phyloP scores from a whole-genome alignment of 306 rosid genomes.

The Quercus alba region DNA sequence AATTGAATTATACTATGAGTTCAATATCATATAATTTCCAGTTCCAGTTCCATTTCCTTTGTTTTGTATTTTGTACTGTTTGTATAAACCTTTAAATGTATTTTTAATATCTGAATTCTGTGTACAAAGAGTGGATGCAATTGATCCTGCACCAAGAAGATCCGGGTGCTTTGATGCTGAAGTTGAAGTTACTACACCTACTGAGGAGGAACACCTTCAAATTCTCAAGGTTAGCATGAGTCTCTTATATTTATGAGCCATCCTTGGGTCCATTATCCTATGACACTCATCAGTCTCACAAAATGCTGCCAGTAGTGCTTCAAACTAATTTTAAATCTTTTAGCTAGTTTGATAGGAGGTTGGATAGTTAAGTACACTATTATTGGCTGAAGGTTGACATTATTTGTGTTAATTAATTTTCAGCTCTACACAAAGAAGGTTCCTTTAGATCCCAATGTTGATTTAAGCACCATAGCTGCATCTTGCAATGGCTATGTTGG shows the following conservation, averaged over 20 bases:
- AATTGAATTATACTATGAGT: too few relatives aligned
- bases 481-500: slow-evolving; percentile 94
- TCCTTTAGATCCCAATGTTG: slow-evolving; percentile 50
- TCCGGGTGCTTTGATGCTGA: slow-evolving; percentile 88
- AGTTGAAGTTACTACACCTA: slow-evolving; percentile 79
- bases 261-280: neutral
- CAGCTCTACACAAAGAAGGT: slow-evolving; percentile 79
- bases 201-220: slow-evolving; percentile 71
- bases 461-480: slow-evolving; percentile 63
- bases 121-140: too few relatives aligned
- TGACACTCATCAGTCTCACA: neutral
- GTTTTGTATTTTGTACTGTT: too few relatives aligned
- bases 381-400: slow-evolving; percentile 3
- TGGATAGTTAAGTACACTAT: slow-evolving; percentile 8
- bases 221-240: slow-evolving; percentile 65
- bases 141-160: slow-evolving; percentile 76
- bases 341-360: slow-evolving; percentile 3
- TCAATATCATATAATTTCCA: too few relatives aligned
- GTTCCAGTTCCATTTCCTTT: too few relatives aligned
- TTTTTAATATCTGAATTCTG: too few relatives aligned
- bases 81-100: too few relatives aligned
- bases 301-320: neutral
- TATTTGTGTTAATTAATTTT: slow-evolving; percentile 16
- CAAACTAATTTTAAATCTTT: neutral
- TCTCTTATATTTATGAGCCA: neutral